phyloP scores from a whole-genome alignment of 108 stramenopile species.

The Nitzschia sp. region DNA sequence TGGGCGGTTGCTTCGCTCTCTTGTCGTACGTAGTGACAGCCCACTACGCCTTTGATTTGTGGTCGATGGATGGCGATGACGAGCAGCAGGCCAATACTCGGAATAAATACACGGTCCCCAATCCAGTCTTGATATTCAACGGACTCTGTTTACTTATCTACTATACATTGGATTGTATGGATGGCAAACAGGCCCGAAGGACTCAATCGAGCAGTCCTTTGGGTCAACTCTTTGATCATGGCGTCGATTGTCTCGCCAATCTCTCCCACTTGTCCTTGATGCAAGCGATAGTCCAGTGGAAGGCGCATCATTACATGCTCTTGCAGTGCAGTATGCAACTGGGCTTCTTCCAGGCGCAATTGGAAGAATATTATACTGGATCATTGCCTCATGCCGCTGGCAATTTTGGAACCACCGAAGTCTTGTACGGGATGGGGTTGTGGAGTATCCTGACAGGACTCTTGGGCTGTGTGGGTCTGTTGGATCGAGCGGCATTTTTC shows the following conservation, averaged over 20 bases:
- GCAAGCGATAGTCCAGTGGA: conserved; percentile 39
- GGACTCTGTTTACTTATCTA: conserved; percentile 58
- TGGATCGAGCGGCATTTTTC: neutral
- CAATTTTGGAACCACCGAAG: conserved; percentile 80
- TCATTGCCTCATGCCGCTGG: conserved; percentile 70
- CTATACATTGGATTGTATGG: conserved; percentile 86
- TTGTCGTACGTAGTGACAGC: conserved; percentile 45
- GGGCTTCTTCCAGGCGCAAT: conserved; percentile 90
- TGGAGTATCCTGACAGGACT: conserved; percentile 6
- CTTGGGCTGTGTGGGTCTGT: neutral
- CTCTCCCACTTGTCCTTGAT: conserved; percentile 51
- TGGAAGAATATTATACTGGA: conserved; percentile 94
- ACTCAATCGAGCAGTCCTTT: conserved; percentile 68
- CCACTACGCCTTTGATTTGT: conserved; percentile 42
- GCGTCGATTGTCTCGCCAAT: conserved; percentile 90
- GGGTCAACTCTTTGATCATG: conserved; percentile 97
- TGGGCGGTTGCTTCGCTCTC: conserved; percentile 64
- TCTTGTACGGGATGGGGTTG: conserved; percentile 45
- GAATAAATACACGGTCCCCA: conserved; percentile 52
- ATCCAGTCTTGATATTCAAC: conserved; percentile 54
- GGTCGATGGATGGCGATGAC: neutral
- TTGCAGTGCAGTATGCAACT: conserved; percentile 73
- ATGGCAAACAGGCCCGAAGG: conserved; percentile 86
- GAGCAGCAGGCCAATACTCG: neutral
- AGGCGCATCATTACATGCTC: conserved; percentile 44